Base-by-base conservation (phyloP, 2,329 filamentous ascomycete species). In the Arthrobotrys sphaeroides region DNA sequence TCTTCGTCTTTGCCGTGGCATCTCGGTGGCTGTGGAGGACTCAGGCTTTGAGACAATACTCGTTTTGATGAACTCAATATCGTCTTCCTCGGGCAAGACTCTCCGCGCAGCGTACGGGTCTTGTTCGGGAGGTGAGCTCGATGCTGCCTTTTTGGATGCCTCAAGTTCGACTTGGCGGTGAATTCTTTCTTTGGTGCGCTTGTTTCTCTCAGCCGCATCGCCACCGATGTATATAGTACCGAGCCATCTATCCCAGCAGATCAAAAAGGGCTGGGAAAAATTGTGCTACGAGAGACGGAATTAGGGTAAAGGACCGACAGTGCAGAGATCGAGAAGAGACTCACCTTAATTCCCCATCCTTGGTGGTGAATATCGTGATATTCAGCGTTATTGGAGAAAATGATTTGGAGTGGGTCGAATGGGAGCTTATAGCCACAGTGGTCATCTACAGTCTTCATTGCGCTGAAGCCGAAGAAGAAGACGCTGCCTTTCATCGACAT, bases 361-460 rank as follows among this genome's bases (percentile, higher is more conserved):
- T 99, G 95, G 84, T 99, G 95, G 83, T 99, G 95, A 73, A 99
- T 94, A 81, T 99, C 95, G 81, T 99, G 95, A 83, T 98, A 99
- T 36, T 90, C 90, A 24, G 95, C 94, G 79, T 98, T 97, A 86
- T 99, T 98, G 82, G 91, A 91, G 47, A 94, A 96, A 76, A 98
- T 86, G 81, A 91, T 90, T 85, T 97, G 94, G 64, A 98, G 85
- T 1, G 94, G 94, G 82, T 99, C 95, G 89, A 91, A 98, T 0
- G 95, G 95, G 77, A 99, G 90, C n/a, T 89, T 87, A 81, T 98
- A 99, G 78, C 95, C 95, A 83, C 94, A 97, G 84, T 99, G 95
- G 81, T 99, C 95, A 81, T 97, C 94, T 24, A 98, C 93, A 0
- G 95, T 98, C 86, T 99, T 99, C 85, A 97, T 89, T 5, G 92